These are phyloP conservation scores for Penicillium janthinellum DNA, from an alignment of 2,329 filamentous ascomycete species.

Conservation along the genomic window DNA sequence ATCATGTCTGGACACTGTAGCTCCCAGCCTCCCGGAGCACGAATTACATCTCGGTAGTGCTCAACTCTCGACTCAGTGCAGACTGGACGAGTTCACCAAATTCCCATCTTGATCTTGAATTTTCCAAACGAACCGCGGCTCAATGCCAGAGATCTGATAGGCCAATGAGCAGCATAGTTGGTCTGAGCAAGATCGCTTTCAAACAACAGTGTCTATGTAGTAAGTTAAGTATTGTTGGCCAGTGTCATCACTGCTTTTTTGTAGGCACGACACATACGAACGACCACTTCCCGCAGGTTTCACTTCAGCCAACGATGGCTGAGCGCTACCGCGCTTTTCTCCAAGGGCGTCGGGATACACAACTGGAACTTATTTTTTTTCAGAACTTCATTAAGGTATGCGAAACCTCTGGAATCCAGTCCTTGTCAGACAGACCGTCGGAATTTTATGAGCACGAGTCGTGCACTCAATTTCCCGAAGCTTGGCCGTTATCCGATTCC, in stretches of 20 bases:
- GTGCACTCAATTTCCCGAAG: too few relatives aligned
- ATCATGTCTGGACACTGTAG: not conserved
- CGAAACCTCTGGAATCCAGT: too few relatives aligned
- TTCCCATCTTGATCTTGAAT: not conserved
- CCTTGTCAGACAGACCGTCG: too few relatives aligned
- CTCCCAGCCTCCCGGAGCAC: not conserved
- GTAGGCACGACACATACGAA: not conserved
- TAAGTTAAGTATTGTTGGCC: too few relatives aligned
- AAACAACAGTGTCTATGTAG: too few relatives aligned
- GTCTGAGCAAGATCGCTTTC: not conserved
- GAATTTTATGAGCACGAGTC: too few relatives aligned
- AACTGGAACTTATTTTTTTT: too few relatives aligned
- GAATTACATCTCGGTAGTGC: not conserved
- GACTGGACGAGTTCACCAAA: not conserved
- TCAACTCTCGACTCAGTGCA: not conserved
- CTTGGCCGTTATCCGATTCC: too few relatives aligned
- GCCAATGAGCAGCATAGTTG: not conserved
- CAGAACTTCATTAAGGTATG: too few relatives aligned
- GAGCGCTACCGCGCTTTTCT: not conserved
- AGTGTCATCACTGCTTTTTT: not conserved
- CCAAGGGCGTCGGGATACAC: too few relatives aligned
- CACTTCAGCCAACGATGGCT: too few relatives aligned
- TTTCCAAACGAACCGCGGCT: slow-evolving; percentile 2
- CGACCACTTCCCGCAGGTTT: not conserved
- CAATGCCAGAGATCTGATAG: not conserved